Evolutionary conservation across 2,329 filamentous ascomycete species (phyloP).

Genomic region (Venturiaceae sp.): DNA sequence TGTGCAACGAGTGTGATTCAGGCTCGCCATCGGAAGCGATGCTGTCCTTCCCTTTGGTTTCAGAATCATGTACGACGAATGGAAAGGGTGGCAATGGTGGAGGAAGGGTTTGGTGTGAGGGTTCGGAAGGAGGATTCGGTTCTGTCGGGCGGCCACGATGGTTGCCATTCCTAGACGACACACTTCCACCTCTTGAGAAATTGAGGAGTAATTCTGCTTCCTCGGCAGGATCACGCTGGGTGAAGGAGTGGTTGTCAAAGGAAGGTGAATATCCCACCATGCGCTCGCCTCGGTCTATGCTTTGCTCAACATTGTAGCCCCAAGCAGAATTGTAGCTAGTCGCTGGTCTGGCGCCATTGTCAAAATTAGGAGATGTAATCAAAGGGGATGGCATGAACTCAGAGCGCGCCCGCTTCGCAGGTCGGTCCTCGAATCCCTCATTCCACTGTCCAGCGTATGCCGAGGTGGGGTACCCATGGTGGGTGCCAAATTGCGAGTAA

Average conservation of each 20-base stretch:
- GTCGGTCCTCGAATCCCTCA: constrained; percentile 32
- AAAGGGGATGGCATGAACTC: constrained; percentile 41
- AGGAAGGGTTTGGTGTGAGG: neutral
- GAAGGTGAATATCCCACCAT: neutral
- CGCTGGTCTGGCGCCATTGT: constrained; percentile 24
- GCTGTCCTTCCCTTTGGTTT: neutral
- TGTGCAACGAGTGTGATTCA: neutral
- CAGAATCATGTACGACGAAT: neutral
- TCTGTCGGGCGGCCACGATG: neutral
- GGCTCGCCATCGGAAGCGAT: neutral
- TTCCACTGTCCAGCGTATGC: constrained; percentile 13
- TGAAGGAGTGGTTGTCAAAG: neutral
- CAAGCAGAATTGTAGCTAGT: constrained; percentile 33
- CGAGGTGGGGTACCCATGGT: constrained; percentile 9
- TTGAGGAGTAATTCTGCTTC: constrained; percentile 8
- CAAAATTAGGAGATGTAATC: constrained; percentile 20
- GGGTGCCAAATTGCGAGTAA: neutral
- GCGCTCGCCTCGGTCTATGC: constrained; percentile 19
- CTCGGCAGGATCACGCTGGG: neutral
- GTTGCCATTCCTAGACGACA: neutral
- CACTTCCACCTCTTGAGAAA: constrained; percentile 5
- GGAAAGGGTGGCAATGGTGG: constrained; percentile 4
- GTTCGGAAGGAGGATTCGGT: neutral
- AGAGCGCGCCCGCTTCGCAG: constrained; percentile 51
- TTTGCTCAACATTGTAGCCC: constrained; percentile 29